Conservation (phyloP, 164 flowering plant species). For the Echeveria elegans region DNA sequence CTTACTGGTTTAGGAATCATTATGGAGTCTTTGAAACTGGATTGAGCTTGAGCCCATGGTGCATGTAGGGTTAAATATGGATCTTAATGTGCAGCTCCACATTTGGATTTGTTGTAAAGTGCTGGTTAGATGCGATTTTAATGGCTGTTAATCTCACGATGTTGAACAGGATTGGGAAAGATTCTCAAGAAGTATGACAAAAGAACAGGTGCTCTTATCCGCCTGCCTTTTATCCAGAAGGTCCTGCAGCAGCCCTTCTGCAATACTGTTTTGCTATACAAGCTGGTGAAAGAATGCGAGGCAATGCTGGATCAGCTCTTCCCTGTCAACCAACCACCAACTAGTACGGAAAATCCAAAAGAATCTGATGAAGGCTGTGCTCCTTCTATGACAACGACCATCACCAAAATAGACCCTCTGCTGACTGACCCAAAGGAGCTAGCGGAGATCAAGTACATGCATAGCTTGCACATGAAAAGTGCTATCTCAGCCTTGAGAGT, state of each 20-base stretch:
- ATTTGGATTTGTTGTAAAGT: constrained; percentile 4
- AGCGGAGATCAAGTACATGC: constrained; percentile 53
- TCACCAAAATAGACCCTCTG: constrained; percentile 16
- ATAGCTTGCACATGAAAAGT: constrained; percentile 53
- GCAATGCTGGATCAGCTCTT: constrained; percentile 42
- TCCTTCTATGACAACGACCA: constrained; percentile 16
- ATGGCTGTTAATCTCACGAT: constrained; percentile 7
- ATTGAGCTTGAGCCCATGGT: background rate
- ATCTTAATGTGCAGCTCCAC: background rate
- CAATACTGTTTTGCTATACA: constrained; percentile 46
- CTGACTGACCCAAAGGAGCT: constrained; percentile 33
- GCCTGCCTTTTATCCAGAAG: constrained; percentile 57
- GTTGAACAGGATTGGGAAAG: constrained; percentile 31
- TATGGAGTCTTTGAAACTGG: background rate
- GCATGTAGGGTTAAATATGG: background rate
- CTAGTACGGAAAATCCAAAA: constrained; percentile 9
- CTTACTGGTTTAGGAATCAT: background rate
- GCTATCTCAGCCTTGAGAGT: constrained; percentile 52
- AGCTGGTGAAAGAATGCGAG: constrained; percentile 63
- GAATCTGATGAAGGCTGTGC: constrained; percentile 12
- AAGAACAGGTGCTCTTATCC: constrained; percentile 55
- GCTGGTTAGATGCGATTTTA: too few species aligned
- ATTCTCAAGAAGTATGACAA: constrained; percentile 71
- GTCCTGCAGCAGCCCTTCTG: constrained; percentile 65
- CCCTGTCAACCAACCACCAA: constrained; percentile 18